Evolutionary conservation across 768 basidiomycete genomes (phyloP).

Genomic region (Rhizopogon vinicolor): DNA sequence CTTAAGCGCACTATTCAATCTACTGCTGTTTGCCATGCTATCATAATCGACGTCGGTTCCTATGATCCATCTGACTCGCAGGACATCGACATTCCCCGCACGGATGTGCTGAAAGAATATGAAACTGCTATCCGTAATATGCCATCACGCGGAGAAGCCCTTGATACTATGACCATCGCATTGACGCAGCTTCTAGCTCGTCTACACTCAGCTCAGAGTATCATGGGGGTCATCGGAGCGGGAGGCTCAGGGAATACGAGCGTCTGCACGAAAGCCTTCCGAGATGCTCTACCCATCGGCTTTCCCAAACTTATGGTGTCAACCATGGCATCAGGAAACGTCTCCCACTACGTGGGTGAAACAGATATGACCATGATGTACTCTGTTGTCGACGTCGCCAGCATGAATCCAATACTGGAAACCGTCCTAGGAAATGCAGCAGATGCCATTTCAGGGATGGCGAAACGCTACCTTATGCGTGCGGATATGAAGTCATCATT

Average conservation of each 20-base stretch:
- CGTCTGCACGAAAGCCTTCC: conserved; percentile 17
- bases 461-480: conserved; percentile 3
- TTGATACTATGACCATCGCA: conserved; percentile 16
- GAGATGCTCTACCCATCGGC: conserved; percentile 19
- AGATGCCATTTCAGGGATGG: conserved; percentile 23
- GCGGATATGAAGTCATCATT: not conserved
- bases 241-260: conserved; percentile 25
- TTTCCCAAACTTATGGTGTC: conserved; percentile 26
- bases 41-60: conserved; percentile 21
- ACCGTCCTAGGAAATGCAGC: conserved; percentile 22
- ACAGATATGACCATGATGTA: conserved; percentile 29
- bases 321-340: conserved; percentile 27
- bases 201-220: conserved; percentile 5
- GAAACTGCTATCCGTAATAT: not conserved
- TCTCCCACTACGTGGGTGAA: conserved; percentile 23
- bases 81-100: conserved; percentile 18
- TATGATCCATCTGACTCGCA: conserved; percentile 10
- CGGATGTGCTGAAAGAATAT: conserved; percentile 12
- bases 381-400: conserved; percentile 24
- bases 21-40: conserved; percentile 16
- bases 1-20: conserved; percentile 13
- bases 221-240: conserved; percentile 16
- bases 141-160: conserved; percentile 6
- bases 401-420: conserved; percentile 22
- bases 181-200: conserved; percentile 12